Percentiles rank a stretch among this genome's conserved stretches.
Evolutionary conservation across 202 grass and related monocot species (phyloP).

Genomic region (Panicum virgatum): DNA sequence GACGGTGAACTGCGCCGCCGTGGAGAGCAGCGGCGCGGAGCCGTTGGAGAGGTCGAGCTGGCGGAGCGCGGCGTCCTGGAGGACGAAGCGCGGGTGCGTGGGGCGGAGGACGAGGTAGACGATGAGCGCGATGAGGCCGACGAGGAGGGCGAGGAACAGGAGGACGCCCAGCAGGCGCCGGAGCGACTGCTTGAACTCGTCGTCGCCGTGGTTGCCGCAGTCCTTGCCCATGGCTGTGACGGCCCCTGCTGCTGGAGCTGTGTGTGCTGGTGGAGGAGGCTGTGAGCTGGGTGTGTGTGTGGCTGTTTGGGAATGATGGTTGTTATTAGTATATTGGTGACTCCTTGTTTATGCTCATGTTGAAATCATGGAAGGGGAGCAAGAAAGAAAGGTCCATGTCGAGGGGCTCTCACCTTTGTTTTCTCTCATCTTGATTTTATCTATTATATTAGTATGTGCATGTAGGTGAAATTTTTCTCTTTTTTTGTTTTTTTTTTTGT

Average conservation of each 20-base stretch:
- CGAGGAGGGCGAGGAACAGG: conserved; percentile 3
- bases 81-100: conserved; percentile 61
- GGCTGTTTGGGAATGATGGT: background rate
- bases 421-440: too few relatives aligned
- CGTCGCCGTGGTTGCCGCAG: conserved; percentile 51
- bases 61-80: conserved; percentile 51
- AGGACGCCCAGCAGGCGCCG: background rate
- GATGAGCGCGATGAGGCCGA: conserved; percentile 43
- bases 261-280: background rate
- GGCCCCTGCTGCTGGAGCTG: too few relatives aligned
- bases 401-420: background rate
- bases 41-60: conserved; percentile 39
- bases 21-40: conserved; percentile 26
- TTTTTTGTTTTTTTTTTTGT: too few relatives aligned
- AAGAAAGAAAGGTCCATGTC: background rate
- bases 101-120: conserved; percentile 57
- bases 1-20: conserved; percentile 57
- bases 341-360: background rate
- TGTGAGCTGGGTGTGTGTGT: background rate
- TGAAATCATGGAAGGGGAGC: background rate
- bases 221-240: conserved; percentile 35
- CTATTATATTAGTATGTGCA: too few relatives aligned
- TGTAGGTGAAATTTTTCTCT: background rate
- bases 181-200: background rate
- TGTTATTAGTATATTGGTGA: background rate